phyloP scores from a whole-genome alignment of 208 protist species.

The Trichomonas gallinae region DNA sequence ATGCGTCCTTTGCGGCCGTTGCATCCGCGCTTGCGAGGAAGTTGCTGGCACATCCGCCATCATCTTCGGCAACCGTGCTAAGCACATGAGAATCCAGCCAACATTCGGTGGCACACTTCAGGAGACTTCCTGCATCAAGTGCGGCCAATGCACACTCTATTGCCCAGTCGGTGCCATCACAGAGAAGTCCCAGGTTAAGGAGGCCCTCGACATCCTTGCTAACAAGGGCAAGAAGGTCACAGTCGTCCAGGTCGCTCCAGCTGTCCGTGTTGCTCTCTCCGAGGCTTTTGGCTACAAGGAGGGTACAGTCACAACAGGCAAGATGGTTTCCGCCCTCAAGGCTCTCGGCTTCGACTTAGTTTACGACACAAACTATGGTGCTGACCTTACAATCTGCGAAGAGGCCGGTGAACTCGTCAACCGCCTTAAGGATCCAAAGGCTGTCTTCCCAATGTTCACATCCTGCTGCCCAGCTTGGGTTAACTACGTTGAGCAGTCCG shows the following conservation, averaged over 20 bases:
- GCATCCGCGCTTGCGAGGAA: constrained; percentile 35
- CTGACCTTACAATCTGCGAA: constrained; percentile 43
- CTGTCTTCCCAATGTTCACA: constrained; percentile 39
- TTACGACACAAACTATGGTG: constrained; percentile 42
- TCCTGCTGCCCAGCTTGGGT: constrained; percentile 43
- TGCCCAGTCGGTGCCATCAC: constrained; percentile 43
- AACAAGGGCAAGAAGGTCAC: not conserved
- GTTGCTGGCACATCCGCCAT: not conserved
- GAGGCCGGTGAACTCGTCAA: constrained; percentile 37
- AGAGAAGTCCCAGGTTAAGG: constrained; percentile 29
- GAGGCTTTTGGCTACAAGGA: constrained; percentile 36
- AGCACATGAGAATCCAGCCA: not conserved
- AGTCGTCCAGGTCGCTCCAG: constrained; percentile 37
- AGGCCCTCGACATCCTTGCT: constrained; percentile 17
- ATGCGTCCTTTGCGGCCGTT: constrained; percentile 38
- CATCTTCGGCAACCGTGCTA: not conserved
- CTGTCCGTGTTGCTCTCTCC: constrained; percentile 33
- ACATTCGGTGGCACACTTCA: not conserved
- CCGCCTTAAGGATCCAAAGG: constrained; percentile 22
- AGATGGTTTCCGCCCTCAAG: constrained; percentile 37
- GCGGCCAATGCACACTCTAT: constrained; percentile 45
- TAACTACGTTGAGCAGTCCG: constrained; percentile 30
- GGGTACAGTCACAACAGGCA: constrained; percentile 28
- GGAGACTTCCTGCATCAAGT: constrained; percentile 43
- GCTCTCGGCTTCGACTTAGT: constrained; percentile 41